Conservation (phyloP, 805 yeast species). For the Lachancea kluyveri region DNA sequence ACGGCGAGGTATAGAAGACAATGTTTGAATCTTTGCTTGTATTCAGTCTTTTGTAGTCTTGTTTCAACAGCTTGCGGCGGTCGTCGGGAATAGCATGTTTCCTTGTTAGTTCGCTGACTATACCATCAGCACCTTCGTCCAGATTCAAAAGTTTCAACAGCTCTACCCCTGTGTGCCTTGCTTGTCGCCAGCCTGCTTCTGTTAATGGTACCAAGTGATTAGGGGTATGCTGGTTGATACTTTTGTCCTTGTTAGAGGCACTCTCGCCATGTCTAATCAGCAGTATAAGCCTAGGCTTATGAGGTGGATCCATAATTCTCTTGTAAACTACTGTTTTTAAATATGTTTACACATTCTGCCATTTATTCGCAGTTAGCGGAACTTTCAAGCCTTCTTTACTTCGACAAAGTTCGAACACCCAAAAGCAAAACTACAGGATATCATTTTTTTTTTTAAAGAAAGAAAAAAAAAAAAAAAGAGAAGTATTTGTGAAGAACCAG, state of each 20-base stretch:
- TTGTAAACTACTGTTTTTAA: too few species aligned
- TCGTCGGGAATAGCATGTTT: constrained; percentile 14
- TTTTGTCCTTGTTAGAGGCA: constrained; percentile 81
- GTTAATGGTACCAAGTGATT: constrained; percentile 80
- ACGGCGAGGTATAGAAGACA: constrained; percentile 82
- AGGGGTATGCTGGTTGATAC: constrained; percentile 69
- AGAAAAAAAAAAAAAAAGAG: too few species aligned
- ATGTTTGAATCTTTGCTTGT: constrained; percentile 46
- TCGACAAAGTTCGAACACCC: too few species aligned
- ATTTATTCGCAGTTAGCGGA: too few species aligned
- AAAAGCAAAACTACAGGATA: constrained; percentile 38
- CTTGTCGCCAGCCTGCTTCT: constrained; percentile 59
- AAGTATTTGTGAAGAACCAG: too few species aligned
- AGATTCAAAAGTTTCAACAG: constrained; percentile 29
- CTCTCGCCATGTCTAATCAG: constrained; percentile 90
- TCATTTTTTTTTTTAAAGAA: too few species aligned
- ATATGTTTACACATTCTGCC: too few species aligned
- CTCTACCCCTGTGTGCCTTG: constrained; percentile 52
- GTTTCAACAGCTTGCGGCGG: constrained; percentile 13
- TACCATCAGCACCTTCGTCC: constrained; percentile 15
- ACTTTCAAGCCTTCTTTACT: too few species aligned
- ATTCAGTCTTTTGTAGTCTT: constrained; percentile 30
- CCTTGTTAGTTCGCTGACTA: constrained; percentile 16
- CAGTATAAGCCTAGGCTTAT: constrained; percentile 54
- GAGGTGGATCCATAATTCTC: too few species aligned